Evolutionary conservation across 176 grass and related monocot genomes (phyloP).

Genomic region (Raddia guianensis): DNA sequence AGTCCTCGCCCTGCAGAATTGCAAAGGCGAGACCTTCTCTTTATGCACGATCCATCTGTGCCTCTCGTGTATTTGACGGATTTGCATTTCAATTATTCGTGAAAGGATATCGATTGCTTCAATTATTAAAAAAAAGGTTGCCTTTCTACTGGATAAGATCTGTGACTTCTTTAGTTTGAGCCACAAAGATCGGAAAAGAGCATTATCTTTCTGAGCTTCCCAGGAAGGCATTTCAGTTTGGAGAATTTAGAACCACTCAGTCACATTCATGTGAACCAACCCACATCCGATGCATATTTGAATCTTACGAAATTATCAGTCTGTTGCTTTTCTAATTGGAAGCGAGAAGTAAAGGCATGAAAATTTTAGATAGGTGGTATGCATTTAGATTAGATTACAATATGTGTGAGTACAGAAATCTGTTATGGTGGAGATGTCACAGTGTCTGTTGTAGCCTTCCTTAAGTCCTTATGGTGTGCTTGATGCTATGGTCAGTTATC

Average conservation of each 20-base stretch:
- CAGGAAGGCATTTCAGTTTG: neutral
- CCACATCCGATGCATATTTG: neutral
- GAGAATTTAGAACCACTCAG: neutral
- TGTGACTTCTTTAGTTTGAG: neutral
- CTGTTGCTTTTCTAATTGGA: neutral
- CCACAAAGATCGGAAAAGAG: neutral
- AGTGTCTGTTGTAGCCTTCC: neutral
- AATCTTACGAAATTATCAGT: neutral
- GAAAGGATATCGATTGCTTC: no score
- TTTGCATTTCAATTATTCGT: no score
- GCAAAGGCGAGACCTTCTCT: constrained; percentile 60
- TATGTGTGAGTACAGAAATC: neutral
- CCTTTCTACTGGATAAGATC: neutral
- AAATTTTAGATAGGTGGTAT: neutral
- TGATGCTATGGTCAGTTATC: neutral
- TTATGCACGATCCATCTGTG: neutral
- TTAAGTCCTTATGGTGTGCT: neutral
- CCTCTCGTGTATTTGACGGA: neutral
- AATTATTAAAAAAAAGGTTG: neutral
- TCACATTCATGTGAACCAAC: neutral
- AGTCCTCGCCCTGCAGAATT: constrained; percentile 60
- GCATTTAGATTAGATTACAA: neutral
- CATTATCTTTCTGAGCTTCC: neutral
- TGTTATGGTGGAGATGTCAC: neutral
- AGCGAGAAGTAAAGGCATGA: neutral